phyloP scores from a whole-genome alignment of 805 yeast genomes.

The Metschnikowia baotianmanensis region DNA sequence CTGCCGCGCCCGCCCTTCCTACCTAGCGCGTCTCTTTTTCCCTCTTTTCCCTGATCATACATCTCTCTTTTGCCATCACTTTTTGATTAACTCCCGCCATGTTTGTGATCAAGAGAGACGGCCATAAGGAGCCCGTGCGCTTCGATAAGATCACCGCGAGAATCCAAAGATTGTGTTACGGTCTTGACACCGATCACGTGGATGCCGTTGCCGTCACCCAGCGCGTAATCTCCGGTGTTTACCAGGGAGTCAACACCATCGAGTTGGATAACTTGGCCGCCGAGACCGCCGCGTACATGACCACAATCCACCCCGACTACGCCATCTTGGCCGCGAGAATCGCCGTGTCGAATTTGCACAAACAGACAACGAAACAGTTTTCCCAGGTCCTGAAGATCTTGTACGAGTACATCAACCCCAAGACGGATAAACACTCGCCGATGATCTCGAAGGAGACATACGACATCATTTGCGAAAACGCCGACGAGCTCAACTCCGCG shows the following conservation, averaged over 20 bases:
- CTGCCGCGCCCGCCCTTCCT: conserved; percentile 1
- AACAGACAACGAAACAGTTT: conserved; percentile 86
- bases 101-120: conserved; percentile 91
- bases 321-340: conserved; percentile 94
- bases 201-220: conserved; percentile 97
- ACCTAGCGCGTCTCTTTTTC: background rate
- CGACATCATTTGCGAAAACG: conserved; percentile 34
- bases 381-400: conserved; percentile 73
- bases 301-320: conserved; percentile 97
- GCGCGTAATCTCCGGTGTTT: conserved; percentile 92
- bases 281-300: conserved; percentile 97
- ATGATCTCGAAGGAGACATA: conserved; percentile 44
- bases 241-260: conserved; percentile 93
- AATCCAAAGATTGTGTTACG: conserved; percentile 90
- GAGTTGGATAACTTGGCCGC: conserved; percentile 75
- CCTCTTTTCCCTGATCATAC: conserved; percentile 38
- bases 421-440: conserved; percentile 57
- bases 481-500: conserved; percentile 45
- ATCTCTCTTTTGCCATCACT: conserved; percentile 3
- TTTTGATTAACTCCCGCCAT: conserved; percentile 71
- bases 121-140: conserved; percentile 90
- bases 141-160: conserved; percentile 94
- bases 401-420: conserved; percentile 78
- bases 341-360: conserved; percentile 91
- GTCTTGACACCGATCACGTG: conserved; percentile 85